phyloP scores from a whole-genome alignment of 305 asterid genomes.

The Coffea humblotiana region DNA sequence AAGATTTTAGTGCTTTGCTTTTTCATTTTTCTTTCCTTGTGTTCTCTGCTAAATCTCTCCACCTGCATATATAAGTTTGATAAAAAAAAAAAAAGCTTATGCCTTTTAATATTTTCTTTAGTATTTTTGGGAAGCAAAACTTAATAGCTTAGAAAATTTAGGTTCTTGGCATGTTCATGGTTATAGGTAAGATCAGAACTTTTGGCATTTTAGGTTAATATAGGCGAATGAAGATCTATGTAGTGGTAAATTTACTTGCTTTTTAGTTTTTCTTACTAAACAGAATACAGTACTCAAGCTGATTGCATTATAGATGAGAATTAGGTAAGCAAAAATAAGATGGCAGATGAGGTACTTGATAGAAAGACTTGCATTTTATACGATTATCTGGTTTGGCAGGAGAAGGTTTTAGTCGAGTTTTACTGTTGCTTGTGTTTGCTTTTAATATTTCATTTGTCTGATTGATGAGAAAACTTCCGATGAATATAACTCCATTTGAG shows the following conservation, averaged over 20 bases:
- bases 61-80: neutral
- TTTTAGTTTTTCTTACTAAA: no score
- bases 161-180: neutral
- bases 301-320: neutral
- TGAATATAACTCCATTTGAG: neutral
- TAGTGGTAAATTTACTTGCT: no score
- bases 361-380: no score
- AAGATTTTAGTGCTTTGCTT: conserved; percentile 30
- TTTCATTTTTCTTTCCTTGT: neutral
- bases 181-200: neutral
- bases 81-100: no score
- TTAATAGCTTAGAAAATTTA: neutral
- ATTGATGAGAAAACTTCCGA: neutral
- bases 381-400: neutral
- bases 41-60: neutral
- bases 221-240: neutral
- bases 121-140: no score
- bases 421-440: neutral
- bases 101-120: no score
- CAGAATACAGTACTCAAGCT: neutral
- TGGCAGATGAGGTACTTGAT: neutral
- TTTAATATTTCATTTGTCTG: neutral
- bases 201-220: neutral
- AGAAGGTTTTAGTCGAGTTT: neutral
- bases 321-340: neutral